These are phyloP conservation scores for Babesia ovata DNA, from an alignment of 169 alveolate genomes.

Conservation along the genomic window DNA sequence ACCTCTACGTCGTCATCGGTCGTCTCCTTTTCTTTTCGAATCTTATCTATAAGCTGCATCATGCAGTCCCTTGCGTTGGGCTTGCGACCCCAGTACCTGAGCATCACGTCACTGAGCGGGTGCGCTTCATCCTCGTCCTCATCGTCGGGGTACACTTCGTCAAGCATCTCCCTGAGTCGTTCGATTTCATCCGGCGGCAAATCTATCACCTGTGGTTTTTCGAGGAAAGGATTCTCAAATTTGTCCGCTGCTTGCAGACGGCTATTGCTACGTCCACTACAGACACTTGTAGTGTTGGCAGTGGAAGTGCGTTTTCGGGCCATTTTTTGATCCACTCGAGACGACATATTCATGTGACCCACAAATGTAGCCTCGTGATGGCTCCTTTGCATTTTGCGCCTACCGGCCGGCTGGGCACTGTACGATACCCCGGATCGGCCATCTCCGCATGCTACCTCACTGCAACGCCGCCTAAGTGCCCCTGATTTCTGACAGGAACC, in stretches of 20 bases:
- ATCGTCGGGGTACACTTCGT: slow-evolving; percentile 23
- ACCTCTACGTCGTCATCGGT: slow-evolving; percentile 17
- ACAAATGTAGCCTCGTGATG: neutral
- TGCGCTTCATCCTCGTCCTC: slow-evolving; percentile 60
- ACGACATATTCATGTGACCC: neutral
- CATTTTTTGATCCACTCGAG: neutral
- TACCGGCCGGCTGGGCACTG: neutral
- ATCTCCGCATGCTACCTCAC: too few species aligned
- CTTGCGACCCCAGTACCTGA: slow-evolving; percentile 28
- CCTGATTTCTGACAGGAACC: too few species aligned
- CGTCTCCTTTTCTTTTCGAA: neutral
- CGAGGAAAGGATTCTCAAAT: neutral
- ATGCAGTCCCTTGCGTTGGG: slow-evolving; percentile 16
- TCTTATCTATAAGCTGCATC: slow-evolving; percentile 3
- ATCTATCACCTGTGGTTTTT: slow-evolving; percentile 31
- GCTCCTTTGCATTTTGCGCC: neutral
- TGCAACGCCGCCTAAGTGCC: too few species aligned
- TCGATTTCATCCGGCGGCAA: slow-evolving; percentile 58
- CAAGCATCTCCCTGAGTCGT: slow-evolving; percentile 45
- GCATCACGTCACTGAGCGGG: slow-evolving; percentile 20
- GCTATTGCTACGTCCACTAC: neutral
- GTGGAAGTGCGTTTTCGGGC: neutral
- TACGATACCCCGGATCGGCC: too few species aligned
- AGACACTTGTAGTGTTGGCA: neutral
- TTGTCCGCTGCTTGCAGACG: neutral